Percentiles rank a stretch among this genome's conserved stretches.
Evolutionary conservation across 768 basidiomycete genomes (phyloP).

Genomic region (Pholiota molesta): DNA sequence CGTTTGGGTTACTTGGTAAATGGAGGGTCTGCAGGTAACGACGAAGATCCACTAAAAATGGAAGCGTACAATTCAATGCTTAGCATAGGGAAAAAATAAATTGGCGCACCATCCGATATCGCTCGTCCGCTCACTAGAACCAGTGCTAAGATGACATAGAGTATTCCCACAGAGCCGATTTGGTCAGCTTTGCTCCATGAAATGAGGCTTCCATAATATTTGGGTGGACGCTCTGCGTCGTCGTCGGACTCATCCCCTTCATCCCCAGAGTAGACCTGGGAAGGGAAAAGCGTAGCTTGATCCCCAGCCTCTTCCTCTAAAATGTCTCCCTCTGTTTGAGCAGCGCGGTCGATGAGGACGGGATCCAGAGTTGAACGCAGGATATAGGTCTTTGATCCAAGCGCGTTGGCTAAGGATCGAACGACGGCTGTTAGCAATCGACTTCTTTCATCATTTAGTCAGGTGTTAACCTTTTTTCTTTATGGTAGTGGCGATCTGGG

Average conservation of each 20-base stretch:
- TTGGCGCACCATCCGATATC: constrained; percentile 69
- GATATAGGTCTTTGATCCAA: constrained; percentile 80
- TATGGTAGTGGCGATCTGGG: constrained; percentile 52
- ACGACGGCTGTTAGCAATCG: background rate
- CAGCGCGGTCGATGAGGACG: constrained; percentile 62
- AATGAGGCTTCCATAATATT: constrained; percentile 68
- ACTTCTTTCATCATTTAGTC: background rate
- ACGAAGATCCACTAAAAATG: constrained; percentile 67
- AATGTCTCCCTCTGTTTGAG: constrained; percentile 56
- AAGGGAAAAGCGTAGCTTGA: constrained; percentile 34
- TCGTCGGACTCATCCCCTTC: constrained; percentile 38
- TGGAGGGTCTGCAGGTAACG: constrained; percentile 69
- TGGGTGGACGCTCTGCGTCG: constrained; percentile 40
- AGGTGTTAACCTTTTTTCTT: constrained; percentile 64
- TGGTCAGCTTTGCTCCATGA: constrained; percentile 74
- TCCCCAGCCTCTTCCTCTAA: constrained; percentile 50
- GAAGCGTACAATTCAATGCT: constrained; percentile 1
- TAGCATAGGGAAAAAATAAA: constrained; percentile 1
- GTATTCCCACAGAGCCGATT: constrained; percentile 68
- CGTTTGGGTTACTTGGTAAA: constrained; percentile 47
- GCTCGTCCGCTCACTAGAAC: constrained; percentile 82
- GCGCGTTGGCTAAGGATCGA: constrained; percentile 43
- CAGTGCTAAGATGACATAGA: constrained; percentile 81
- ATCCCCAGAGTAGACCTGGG: constrained; percentile 32
- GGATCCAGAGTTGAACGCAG: constrained; percentile 75